Percentiles rank a stretch among this genome's conserved stretches.
These are phyloP conservation scores for Chrysophaeum taylorii DNA, from an alignment of 352 stramenopile genomes.

Conservation along the genomic window DNA sequence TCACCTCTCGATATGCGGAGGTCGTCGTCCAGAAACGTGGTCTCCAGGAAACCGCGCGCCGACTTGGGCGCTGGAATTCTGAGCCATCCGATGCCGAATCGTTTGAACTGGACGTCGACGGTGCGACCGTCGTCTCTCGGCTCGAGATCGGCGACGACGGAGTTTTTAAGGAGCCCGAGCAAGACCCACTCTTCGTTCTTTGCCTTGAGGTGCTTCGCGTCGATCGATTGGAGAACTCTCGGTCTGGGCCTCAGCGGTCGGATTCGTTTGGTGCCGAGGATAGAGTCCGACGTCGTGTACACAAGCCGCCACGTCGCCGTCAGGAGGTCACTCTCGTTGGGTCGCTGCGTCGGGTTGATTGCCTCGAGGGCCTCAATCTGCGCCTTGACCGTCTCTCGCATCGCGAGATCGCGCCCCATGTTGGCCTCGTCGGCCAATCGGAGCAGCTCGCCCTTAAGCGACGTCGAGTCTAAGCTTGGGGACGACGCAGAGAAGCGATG, in stretches of 20 bases:
- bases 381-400: neutral
- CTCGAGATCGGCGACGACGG: conserved; percentile 13
- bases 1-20: conserved; percentile 26
- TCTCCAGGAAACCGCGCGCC: conserved; percentile 21
- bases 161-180: conserved; percentile 22
- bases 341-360: neutral
- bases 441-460: too few species aligned
- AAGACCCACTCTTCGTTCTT: conserved; percentile 20
- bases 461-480: too few species aligned
- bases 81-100: conserved; percentile 26
- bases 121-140: conserved; percentile 1
- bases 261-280: neutral
- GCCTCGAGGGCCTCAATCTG: neutral
- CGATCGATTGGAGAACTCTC: conserved; percentile 17
- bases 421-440: neutral
- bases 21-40: conserved; percentile 30
- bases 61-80: conserved; percentile 28
- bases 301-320: neutral
- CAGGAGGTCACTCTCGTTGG: neutral
- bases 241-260: neutral
- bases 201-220: conserved; percentile 20
- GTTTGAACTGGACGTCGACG: conserved; percentile 28
- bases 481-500: too few species aligned
- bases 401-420: neutral
- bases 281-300: conserved; percentile 5